These are phyloP conservation scores for Bacterosira constricta DNA, from an alignment of 108 stramenopile species.

Conservation along the genomic window DNA sequence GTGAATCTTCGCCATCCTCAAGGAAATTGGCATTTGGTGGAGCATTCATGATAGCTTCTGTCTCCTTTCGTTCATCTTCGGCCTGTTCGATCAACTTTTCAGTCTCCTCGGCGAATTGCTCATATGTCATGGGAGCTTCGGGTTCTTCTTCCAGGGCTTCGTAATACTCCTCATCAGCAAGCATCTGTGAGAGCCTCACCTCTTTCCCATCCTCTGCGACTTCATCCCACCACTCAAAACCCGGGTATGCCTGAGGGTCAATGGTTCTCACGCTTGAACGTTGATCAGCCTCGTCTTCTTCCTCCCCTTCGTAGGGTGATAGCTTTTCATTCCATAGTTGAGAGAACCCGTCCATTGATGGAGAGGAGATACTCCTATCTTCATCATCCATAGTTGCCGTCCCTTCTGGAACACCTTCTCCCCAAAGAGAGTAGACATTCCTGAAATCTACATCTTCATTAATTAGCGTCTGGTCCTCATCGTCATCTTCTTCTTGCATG, in stretches of 20 bases:
- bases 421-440: slow-evolving; percentile 55
- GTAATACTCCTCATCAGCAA: slow-evolving; percentile 67
- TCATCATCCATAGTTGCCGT: slow-evolving; percentile 19
- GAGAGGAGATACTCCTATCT: neutral
- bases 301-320: neutral
- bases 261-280: neutral
- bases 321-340: slow-evolving; percentile 45
- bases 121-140: slow-evolving; percentile 46
- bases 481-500: slow-evolving; percentile 20
- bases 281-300: neutral
- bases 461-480: slow-evolving; percentile 17
- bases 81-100: slow-evolving; percentile 56
- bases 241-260: slow-evolving; percentile 8
- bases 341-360: slow-evolving; percentile 36
- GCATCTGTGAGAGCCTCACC: slow-evolving; percentile 54
- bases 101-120: slow-evolving; percentile 72
- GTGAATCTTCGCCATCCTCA: slow-evolving; percentile 14
- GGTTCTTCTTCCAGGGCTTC: slow-evolving; percentile 44
- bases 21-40: slow-evolving; percentile 64
- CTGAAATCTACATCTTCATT: slow-evolving; percentile 51
- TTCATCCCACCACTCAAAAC: slow-evolving; percentile 61
- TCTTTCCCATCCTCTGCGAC: slow-evolving; percentile 62
- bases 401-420: slow-evolving; percentile 20
- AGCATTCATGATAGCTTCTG: slow-evolving; percentile 85
- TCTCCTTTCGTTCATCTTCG: slow-evolving; percentile 77